Conservation (phyloP, 495 filamentous ascomycete species). For the Podospora bellae-mahoneyi region DNA sequence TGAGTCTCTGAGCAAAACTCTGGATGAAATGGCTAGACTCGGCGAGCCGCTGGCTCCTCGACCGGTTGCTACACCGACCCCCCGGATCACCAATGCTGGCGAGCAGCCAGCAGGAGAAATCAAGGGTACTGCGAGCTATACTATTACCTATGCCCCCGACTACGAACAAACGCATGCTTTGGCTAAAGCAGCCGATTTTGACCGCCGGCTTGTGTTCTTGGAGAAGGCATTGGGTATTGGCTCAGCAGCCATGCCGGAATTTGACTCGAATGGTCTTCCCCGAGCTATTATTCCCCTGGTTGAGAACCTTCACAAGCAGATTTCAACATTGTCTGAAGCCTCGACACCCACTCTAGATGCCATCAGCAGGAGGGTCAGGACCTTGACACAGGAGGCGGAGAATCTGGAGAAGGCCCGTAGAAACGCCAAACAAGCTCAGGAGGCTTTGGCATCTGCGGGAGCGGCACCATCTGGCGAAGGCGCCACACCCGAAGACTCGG, state of each 20-base stretch:
- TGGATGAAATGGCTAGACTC: slow-evolving; percentile 55
- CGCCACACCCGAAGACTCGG: slow-evolving; percentile 46
- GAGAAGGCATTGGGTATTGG: slow-evolving; percentile 80
- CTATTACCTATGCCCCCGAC: slow-evolving; percentile 52
- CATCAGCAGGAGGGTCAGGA: slow-evolving; percentile 67
- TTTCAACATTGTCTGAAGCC: slow-evolving; percentile 60
- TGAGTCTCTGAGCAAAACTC: slow-evolving; percentile 60
- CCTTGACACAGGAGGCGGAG: slow-evolving; percentile 76
- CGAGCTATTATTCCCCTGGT: slow-evolving; percentile 76
- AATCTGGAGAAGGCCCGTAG: slow-evolving; percentile 67
- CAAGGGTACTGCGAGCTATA: slow-evolving; percentile 43
- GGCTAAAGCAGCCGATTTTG: slow-evolving; percentile 82
- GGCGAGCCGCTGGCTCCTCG: slow-evolving; percentile 29
- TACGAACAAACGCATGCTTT: slow-evolving; percentile 64
- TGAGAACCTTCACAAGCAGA: slow-evolving; percentile 69
- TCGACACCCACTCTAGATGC: slow-evolving; percentile 68
- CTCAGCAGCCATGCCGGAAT: slow-evolving; percentile 60
- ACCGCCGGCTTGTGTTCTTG: slow-evolving; percentile 69
- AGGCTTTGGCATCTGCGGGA: slow-evolving; percentile 51
- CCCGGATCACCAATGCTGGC: slow-evolving; percentile 8
- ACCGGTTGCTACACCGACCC: slow-evolving; percentile 30
- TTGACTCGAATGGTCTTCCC: slow-evolving; percentile 53
- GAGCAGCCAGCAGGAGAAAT: slow-evolving; percentile 12
- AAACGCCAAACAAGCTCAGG: slow-evolving; percentile 64
- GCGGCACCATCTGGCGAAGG: slow-evolving; percentile 35